phyloP scores from a whole-genome alignment of 345 rosid genomes.

The Acer yangbiense region DNA sequence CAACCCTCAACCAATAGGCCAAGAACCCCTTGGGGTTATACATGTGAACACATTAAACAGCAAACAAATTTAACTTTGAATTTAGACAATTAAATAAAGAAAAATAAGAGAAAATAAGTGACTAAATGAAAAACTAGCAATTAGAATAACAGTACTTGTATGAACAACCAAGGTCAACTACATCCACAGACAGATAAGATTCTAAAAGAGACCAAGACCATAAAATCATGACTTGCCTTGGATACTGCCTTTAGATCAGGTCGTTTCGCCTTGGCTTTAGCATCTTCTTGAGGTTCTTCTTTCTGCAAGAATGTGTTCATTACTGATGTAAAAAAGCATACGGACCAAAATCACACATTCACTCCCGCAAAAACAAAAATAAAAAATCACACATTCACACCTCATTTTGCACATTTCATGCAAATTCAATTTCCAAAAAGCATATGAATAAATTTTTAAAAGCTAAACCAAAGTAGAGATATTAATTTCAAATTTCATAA shows the following conservation, averaged over 20 bases:
- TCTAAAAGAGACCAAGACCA: not conserved
- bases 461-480: not conserved
- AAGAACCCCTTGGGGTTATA: not conserved
- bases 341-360: not conserved
- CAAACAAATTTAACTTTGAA: not conserved
- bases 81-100: not conserved
- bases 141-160: not conserved
- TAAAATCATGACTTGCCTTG: constrained; percentile 55
- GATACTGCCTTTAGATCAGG: constrained; percentile 83
- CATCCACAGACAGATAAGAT: too few relatives aligned
- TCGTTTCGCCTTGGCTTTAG: constrained; percentile 49
- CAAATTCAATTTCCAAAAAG: not conserved
- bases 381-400: not conserved
- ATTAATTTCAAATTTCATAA: not conserved
- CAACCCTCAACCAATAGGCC: not conserved
- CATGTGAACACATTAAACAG: not conserved
- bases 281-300: constrained; percentile 30
- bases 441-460: not conserved
- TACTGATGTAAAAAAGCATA: not conserved
- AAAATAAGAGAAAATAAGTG: not conserved
- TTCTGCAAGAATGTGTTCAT: constrained; percentile 37
- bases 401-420: not conserved
- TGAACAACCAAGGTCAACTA: too few relatives aligned
- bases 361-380: too few relatives aligned
- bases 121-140: not conserved